phyloP scores from a whole-genome alignment of 192 early-diverging fungal species.

The Backusella tuberculispora region DNA sequence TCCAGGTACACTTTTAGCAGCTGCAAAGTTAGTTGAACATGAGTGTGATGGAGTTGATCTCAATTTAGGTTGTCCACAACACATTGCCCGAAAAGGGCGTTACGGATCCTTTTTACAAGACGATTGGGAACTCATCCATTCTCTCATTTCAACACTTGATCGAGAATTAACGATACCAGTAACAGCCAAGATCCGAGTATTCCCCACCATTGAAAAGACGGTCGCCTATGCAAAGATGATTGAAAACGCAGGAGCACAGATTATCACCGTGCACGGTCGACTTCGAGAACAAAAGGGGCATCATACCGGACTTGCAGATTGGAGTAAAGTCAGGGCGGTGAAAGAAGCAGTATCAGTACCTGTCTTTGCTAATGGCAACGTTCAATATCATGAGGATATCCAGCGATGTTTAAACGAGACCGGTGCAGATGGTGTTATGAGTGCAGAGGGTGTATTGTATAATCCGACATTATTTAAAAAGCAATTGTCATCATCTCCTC shows the following conservation, averaged over 20 bases:
- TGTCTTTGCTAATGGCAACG: constrained; percentile 98
- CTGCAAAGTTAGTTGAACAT: constrained; percentile 80
- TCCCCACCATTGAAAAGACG: constrained; percentile 87
- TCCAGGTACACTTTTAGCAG: constrained; percentile 76
- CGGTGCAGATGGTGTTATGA: constrained; percentile 94
- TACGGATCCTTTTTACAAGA: constrained; percentile 96
- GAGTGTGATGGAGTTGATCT: constrained; percentile 93
- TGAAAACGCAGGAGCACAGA: constrained; percentile 89
- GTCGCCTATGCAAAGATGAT: constrained; percentile 95
- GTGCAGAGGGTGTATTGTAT: constrained; percentile 82
- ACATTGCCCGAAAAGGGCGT: constrained; percentile 87
- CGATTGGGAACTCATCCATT: constrained; percentile 84
- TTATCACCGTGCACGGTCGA: constrained; percentile 95
- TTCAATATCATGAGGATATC: constrained; percentile 91
- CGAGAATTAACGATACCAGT: constrained; percentile 84
- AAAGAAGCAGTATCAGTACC: constrained; percentile 86
- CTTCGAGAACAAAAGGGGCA: constrained; percentile 96
- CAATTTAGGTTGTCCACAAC: constrained; percentile 97
- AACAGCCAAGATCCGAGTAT: constrained; percentile 96
- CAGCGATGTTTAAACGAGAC: constrained; percentile 82
- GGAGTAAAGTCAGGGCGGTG: constrained; percentile 88
- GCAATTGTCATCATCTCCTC: constrained; percentile 49
- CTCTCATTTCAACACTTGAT: constrained; percentile 75
- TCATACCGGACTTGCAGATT: constrained; percentile 94
- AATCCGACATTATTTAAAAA: constrained; percentile 89